Evolutionary conservation across 495 filamentous ascomycete species (phyloP).

Genomic region (Halenospora varia): DNA sequence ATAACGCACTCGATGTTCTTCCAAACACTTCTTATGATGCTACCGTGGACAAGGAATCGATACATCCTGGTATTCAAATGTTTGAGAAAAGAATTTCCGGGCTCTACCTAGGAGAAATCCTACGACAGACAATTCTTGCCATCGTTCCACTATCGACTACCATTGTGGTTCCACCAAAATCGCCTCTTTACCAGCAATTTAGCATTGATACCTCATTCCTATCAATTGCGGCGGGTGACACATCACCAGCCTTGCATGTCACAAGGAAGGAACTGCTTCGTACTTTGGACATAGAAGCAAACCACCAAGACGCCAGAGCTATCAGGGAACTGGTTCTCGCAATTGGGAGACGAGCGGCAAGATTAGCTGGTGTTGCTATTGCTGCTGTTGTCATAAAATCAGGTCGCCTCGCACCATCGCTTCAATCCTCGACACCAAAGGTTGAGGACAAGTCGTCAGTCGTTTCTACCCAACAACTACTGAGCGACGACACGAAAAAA

Average conservation of each 20-base stretch:
- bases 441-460: slow-evolving; percentile 7
- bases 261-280: slow-evolving; percentile 69
- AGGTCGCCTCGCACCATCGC: slow-evolving; percentile 52
- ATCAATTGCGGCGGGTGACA: slow-evolving; percentile 75
- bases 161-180: slow-evolving; percentile 57
- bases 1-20: slow-evolving; percentile 83
- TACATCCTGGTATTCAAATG: slow-evolving; percentile 96
- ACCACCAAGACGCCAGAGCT: slow-evolving; percentile 72
- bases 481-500: slow-evolving; percentile 18
- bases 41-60: slow-evolving; percentile 69
- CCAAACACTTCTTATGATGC: slow-evolving; percentile 83
- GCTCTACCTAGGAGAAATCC: slow-evolving; percentile 97
- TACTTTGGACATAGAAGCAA: slow-evolving; percentile 64
- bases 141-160: slow-evolving; percentile 61
- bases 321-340: slow-evolving; percentile 77
- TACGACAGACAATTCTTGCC: slow-evolving; percentile 64
- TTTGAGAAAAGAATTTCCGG: slow-evolving; percentile 97
- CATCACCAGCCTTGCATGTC: slow-evolving; percentile 52
- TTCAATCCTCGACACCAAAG: slow-evolving; percentile 18
- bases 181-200: slow-evolving; percentile 74
- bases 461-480: too few species aligned
- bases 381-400: slow-evolving; percentile 75
- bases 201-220: slow-evolving; percentile 85
- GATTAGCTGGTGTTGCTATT: slow-evolving; percentile 83
- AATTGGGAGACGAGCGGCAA: slow-evolving; percentile 81